These are phyloP conservation scores for Fomitiporia mediterranea DNA, from an alignment of 1,284 basidiomycete genomes.

Conservation along the genomic window DNA sequence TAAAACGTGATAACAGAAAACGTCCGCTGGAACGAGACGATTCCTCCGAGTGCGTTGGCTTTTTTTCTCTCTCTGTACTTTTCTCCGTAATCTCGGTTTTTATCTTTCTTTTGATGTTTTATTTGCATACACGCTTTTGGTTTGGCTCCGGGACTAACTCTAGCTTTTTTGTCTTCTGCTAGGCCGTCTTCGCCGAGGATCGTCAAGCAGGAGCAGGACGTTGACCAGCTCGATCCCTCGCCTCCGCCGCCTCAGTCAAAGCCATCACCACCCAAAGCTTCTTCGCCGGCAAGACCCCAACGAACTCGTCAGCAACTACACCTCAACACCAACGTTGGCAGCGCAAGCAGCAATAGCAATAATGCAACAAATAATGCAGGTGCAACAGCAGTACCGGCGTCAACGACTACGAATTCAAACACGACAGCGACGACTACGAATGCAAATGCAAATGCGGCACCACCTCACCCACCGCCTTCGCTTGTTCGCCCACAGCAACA, in stretches of 20 bases:
- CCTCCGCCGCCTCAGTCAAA: constrained; percentile 6
- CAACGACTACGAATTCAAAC: constrained; percentile 6
- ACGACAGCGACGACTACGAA: constrained; percentile 1
- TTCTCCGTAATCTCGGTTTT: too few species aligned
- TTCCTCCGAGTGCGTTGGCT: constrained; percentile 12
- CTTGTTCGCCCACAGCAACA: constrained; percentile 30
- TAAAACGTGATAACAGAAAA: constrained; percentile 9
- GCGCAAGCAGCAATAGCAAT: not conserved
- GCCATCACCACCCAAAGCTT: not conserved
- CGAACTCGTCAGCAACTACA: constrained; percentile 2
- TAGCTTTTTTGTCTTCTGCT: not conserved
- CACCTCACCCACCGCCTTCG: constrained; percentile 32
- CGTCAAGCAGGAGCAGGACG: constrained; percentile 17
- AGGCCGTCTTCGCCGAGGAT: constrained; percentile 9
- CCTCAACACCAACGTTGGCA: constrained; percentile 4
- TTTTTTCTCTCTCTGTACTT: not conserved
- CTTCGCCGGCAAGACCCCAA: not conserved
- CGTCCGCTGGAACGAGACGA: not conserved
- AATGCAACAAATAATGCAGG: constrained; percentile 2
- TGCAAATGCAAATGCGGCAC: not conserved
- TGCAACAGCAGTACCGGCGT: not conserved
- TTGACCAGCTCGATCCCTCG: constrained; percentile 16
- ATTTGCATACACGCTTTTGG: too few species aligned
- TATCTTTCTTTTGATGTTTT: not conserved
- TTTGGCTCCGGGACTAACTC: not conserved